Percentiles rank a stretch among this genome's conserved stretches.
These are phyloP conservation scores for Colletotrichum phormii DNA, from an alignment of 2,329 filamentous ascomycete genomes.

Conservation along the genomic window DNA sequence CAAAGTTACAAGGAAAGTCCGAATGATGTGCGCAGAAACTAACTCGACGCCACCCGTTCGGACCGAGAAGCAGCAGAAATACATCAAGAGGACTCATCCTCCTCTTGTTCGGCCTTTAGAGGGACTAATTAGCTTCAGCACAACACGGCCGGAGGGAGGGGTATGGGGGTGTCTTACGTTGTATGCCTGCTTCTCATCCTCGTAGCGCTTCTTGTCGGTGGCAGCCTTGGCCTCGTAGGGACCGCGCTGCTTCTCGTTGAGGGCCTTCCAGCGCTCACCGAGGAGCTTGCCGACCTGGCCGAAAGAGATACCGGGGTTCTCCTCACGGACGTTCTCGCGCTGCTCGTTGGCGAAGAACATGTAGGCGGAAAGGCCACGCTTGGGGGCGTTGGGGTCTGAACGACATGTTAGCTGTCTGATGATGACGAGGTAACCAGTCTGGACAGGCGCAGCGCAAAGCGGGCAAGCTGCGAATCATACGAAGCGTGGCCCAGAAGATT, in stretches of 20 bases:
- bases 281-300: constrained; percentile 98
- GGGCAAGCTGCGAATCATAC: background rate
- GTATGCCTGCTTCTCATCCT: constrained; percentile 97
- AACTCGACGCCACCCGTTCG: constrained; percentile 19
- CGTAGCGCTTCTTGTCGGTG: constrained; percentile 98
- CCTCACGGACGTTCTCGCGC: constrained; percentile 96
- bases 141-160: background rate
- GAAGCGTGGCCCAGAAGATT: background rate
- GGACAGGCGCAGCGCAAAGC: background rate
- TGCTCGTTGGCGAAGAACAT: constrained; percentile 99
- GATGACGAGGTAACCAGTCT: background rate
- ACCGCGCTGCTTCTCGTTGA: constrained; percentile 90
- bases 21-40: constrained; percentile 9
- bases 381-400: constrained; percentile 94
- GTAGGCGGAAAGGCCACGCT: constrained; percentile 99
- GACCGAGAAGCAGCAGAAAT: constrained; percentile 29
- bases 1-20: constrained; percentile 40
- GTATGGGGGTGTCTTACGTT: constrained; percentile 69
- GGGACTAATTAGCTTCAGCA: constrained; percentile 44
- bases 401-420: constrained; percentile 17
- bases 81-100: constrained; percentile 62
- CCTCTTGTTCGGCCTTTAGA: constrained; percentile 66
- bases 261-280: constrained; percentile 98
- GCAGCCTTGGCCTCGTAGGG: constrained; percentile 98
- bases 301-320: constrained; percentile 98